phyloP scores from a whole-genome alignment of 352 stramenopile genomes.

The Phytopythium ostracodes region DNA sequence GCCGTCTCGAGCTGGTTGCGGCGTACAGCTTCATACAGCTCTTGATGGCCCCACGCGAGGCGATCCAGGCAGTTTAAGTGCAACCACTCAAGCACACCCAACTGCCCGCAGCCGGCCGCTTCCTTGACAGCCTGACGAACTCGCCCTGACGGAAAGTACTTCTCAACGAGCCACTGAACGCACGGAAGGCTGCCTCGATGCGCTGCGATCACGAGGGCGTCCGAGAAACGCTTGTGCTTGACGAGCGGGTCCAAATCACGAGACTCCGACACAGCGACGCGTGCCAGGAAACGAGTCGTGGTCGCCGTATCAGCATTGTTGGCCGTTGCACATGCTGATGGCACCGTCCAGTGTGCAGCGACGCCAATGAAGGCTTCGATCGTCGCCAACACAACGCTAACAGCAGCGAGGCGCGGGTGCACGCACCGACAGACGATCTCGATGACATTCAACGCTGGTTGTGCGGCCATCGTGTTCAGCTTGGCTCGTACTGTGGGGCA shows the following conservation, averaged over 20 bases:
- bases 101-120: background rate
- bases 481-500: no score
- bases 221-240: conserved; percentile 2
- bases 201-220: background rate
- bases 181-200: background rate
- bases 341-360: background rate
- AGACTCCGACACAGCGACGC: background rate
- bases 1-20: background rate
- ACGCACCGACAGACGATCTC: background rate
- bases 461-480: no score
- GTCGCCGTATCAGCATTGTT: background rate
- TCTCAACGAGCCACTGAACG: background rate
- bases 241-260: background rate
- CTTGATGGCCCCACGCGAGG: background rate
- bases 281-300: background rate
- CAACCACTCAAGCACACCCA: background rate
- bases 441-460: conserved; percentile 9
- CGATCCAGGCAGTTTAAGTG: background rate
- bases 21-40: background rate
- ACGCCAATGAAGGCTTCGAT: background rate
- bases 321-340: background rate
- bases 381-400: background rate
- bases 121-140: background rate
- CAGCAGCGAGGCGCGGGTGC: background rate
- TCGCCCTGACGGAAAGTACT: background rate